These are phyloP conservation scores for Rhamnella rubrinervis DNA, from an alignment of 331 rosid species.

Conservation along the genomic window DNA sequence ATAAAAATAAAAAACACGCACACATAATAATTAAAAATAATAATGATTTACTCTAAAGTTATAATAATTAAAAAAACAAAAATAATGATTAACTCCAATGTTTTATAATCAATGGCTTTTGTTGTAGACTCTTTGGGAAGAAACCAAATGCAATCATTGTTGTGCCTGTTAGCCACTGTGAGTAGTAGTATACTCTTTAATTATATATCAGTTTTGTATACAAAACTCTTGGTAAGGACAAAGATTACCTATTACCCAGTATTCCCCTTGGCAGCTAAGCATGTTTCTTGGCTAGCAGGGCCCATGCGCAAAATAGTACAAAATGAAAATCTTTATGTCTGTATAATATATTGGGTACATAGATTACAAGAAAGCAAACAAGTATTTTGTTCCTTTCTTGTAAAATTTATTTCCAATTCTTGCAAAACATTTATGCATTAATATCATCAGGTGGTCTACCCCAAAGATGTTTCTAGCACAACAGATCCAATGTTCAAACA, in stretches of 20 bases:
- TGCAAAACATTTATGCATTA: background rate
- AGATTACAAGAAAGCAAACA: background rate
- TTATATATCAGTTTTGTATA: too few relatives aligned
- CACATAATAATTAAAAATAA: too few relatives aligned
- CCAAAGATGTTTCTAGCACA: constrained; percentile 3
- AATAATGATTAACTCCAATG: too few relatives aligned
- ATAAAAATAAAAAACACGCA: too few relatives aligned
- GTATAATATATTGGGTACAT: constrained; percentile 1
- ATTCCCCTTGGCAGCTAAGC: too few relatives aligned
- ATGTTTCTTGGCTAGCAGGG: background rate
- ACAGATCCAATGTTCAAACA: background rate
- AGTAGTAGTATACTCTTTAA: background rate
- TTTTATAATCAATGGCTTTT: constrained; percentile 10
- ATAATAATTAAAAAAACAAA: too few relatives aligned
- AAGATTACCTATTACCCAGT: too few relatives aligned
- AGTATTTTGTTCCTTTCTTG: background rate
- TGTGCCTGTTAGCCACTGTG: constrained; percentile 18
- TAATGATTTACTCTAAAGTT: too few relatives aligned
- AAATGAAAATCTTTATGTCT: background rate
- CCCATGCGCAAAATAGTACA: background rate
- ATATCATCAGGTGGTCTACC: constrained; percentile 8
- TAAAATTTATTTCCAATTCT: background rate
- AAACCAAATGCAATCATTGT: constrained; percentile 17
- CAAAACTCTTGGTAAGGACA: too few relatives aligned
- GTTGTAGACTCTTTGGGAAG: constrained; percentile 7